phyloP scores from a whole-genome alignment of 768 basidiomycete species.

The Krasilnikovozyma curviuscula region DNA sequence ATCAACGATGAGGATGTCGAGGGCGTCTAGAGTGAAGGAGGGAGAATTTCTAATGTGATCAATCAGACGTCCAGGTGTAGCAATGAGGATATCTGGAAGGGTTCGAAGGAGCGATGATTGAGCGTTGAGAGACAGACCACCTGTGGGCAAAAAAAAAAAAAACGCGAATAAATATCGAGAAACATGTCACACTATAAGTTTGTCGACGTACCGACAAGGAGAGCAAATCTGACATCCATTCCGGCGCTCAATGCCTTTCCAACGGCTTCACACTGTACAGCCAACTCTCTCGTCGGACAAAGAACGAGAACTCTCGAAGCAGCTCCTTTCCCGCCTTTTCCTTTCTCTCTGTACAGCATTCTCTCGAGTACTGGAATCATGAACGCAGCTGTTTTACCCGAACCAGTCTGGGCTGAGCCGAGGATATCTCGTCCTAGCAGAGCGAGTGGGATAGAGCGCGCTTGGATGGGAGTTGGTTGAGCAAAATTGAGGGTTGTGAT shows the following conservation, averaged over 20 bases:
- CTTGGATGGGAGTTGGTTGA: constrained; percentile 87
- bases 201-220: constrained; percentile 54
- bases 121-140: constrained; percentile 79
- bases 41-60: constrained; percentile 94
- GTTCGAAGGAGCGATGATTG: constrained; percentile 71
- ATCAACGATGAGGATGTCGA: constrained; percentile 86
- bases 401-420: constrained; percentile 87
- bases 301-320: constrained; percentile 61
- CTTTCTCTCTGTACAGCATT: constrained; percentile 73
- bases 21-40: constrained; percentile 71
- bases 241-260: constrained; percentile 52
- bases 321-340: constrained; percentile 56
- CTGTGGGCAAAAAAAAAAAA: constrained; percentile 28
- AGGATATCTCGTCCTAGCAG: constrained; percentile 89
- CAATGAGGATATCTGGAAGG: constrained; percentile 83
- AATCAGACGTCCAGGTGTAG: constrained; percentile 91
- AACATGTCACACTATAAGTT: not conserved
- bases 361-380: constrained; percentile 85
- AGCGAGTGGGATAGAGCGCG: constrained; percentile 79
- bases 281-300: constrained; percentile 86
- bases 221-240: constrained; percentile 66
- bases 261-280: constrained; percentile 87
- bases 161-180: not conserved
- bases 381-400: constrained; percentile 96
- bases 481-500: constrained; percentile 58